A percentile compares a stretch with the other conserved stretches of the same genome.
phyloP scores from a whole-genome alignment of 2,329 filamentous ascomycete species.

The Chaetomiaceae sp. region DNA sequence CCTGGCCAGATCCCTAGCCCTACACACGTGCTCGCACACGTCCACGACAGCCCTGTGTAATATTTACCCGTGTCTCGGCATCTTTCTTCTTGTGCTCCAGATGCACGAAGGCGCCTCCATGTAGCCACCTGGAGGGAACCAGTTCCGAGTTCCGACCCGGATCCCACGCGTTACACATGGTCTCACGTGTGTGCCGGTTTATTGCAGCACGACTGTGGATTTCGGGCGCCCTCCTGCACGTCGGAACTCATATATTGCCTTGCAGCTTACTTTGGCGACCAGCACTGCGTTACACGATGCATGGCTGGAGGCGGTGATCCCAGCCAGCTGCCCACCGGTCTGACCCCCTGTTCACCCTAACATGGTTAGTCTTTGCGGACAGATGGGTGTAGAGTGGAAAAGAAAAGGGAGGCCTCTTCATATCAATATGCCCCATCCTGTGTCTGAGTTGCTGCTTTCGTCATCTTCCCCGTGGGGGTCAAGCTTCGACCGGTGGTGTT shows the following conservation, averaged over 20 bases:
- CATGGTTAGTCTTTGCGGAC: background rate
- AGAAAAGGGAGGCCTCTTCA: background rate
- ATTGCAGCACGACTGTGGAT: background rate
- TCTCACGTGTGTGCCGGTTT: background rate
- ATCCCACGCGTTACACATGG: background rate
- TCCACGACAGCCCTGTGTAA: background rate
- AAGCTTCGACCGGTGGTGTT: background rate
- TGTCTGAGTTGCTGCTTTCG: background rate
- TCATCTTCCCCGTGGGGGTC: background rate
- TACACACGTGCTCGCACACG: background rate
- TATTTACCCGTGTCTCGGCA: slow-evolving; percentile 2
- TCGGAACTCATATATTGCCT: slow-evolving; percentile 3
- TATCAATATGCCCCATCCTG: background rate
- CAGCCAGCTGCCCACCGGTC: background rate
- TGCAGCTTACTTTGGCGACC: background rate
- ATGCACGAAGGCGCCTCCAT: background rate
- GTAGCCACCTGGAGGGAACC: background rate
- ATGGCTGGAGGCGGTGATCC: background rate
- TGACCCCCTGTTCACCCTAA: background rate
- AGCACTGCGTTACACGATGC: background rate
- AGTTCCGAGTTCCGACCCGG: background rate
- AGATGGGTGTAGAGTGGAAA: background rate
- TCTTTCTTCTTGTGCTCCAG: background rate
- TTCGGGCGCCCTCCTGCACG: background rate
- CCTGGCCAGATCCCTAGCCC: background rate